Conservation (phyloP, 345 rosid species). For the Isatis tinctoria region DNA sequence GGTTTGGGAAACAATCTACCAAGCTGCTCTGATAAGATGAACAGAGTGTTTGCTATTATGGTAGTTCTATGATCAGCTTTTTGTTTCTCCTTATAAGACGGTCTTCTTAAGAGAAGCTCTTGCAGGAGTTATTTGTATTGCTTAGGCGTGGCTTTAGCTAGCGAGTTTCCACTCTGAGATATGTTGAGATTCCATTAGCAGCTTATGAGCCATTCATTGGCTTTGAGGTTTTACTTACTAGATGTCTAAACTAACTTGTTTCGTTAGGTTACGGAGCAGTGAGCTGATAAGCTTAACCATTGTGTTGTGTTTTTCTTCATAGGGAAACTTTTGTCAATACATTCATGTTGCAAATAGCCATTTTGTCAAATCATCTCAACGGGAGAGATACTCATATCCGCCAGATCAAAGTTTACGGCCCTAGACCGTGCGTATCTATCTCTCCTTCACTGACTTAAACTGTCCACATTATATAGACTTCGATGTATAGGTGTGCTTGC, state of each 20-base stretch:
- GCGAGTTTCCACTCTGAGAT: slow-evolving; percentile 4
- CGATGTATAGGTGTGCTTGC: neutral
- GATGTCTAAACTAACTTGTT: neutral
- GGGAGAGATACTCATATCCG: slow-evolving; percentile 89
- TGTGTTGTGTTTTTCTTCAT: slow-evolving; percentile 23
- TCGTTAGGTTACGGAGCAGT: neutral
- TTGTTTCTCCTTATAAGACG: neutral
- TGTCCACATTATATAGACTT: neutral
- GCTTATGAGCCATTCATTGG: neutral
- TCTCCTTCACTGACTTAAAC: neutral
- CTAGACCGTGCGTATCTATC: slow-evolving; percentile 49
- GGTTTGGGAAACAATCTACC: neutral
- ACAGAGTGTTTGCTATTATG: neutral
- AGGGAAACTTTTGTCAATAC: slow-evolving; percentile 92
- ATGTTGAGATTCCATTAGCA: neutral
- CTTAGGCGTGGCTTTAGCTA: neutral
- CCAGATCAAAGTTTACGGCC: slow-evolving; percentile 91
- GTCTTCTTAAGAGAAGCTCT: neutral
- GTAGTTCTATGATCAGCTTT: neutral
- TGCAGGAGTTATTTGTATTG: neutral
- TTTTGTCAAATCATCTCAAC: slow-evolving; percentile 77
- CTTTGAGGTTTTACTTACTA: neutral
- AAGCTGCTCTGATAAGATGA: neutral
- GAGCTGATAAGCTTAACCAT: neutral
- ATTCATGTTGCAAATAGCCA: slow-evolving; percentile 81